Conservation (phyloP, 108 stramenopile species). For the Nitzschia inconspicua region DNA sequence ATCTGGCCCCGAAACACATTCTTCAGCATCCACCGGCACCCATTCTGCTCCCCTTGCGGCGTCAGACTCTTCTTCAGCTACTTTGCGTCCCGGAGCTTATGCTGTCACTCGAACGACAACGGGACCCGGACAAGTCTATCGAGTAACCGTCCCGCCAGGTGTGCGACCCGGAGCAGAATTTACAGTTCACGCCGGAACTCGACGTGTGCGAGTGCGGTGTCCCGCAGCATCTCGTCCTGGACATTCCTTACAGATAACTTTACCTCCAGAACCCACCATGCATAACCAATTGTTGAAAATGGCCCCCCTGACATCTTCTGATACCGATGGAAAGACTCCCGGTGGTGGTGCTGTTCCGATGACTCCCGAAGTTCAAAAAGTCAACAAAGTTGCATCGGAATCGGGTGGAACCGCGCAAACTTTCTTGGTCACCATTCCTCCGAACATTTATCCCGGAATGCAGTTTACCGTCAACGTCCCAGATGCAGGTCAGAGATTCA, state of each 20-base stretch:
- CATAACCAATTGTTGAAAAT: constrained; percentile 37
- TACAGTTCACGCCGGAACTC: constrained; percentile 64
- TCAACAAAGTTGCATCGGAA: constrained; percentile 14
- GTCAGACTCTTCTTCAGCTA: neutral
- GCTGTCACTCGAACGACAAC: constrained; percentile 48
- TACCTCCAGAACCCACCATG: constrained; percentile 73
- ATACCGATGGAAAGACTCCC: neutral
- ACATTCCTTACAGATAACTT: constrained; percentile 71
- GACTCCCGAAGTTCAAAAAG: constrained; percentile 48
- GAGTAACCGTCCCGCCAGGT: constrained; percentile 72
- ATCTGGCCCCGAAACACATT: neutral
- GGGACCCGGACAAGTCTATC: constrained; percentile 74
- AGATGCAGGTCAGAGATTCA: constrained; percentile 81
- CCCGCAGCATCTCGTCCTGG: constrained; percentile 68
- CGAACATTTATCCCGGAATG: constrained; percentile 72
- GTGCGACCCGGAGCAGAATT: constrained; percentile 73
- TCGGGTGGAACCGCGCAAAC: constrained; percentile 45
- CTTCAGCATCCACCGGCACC: neutral
- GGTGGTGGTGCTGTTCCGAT: constrained; percentile 18
- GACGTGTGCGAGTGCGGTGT: constrained; percentile 77
- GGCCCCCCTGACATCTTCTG: constrained; percentile 58
- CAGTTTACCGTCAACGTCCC: constrained; percentile 78
- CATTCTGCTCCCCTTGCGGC: neutral
- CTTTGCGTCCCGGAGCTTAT: constrained; percentile 66
- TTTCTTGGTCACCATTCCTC: constrained; percentile 81